A percentile compares a stretch with the other conserved stretches of the same genome.
These are phyloP conservation scores for Trichoderma parareesei DNA, from an alignment of 495 filamentous ascomycete genomes.

Conservation along the genomic window DNA sequence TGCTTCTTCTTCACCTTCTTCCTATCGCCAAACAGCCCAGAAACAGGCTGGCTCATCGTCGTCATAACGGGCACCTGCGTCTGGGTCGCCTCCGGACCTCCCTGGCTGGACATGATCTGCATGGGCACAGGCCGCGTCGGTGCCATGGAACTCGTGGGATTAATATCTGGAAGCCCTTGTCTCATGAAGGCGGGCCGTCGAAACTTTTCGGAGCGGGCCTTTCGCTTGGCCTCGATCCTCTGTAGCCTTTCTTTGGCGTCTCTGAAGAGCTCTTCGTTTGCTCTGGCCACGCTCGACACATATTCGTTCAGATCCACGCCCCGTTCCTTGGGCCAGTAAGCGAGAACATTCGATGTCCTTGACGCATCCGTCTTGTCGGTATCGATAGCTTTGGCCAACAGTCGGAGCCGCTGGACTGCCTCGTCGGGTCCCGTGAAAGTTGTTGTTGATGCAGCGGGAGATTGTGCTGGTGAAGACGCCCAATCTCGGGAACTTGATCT, in stretches of 20 bases:
- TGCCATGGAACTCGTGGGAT: constrained; percentile 22
- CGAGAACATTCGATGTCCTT: background rate
- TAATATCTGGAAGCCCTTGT: constrained; percentile 19
- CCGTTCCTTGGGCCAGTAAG: constrained; percentile 9
- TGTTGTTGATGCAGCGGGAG: background rate
- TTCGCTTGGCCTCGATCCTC: constrained; percentile 2
- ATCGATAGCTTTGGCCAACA: background rate
- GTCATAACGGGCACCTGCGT: constrained; percentile 14
- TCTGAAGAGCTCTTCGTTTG: constrained; percentile 2
- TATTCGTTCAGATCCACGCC: constrained; percentile 2
- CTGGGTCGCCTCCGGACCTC: constrained; percentile 14
- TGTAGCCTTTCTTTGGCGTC: background rate
- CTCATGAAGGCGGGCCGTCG: background rate
- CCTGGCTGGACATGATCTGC: constrained; percentile 20
- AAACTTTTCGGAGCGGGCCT: constrained; percentile 2
- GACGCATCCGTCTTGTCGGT: background rate
- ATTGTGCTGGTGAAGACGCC: background rate
- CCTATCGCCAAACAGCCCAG: constrained; percentile 29
- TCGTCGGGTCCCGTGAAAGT: background rate
- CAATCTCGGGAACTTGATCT: background rate
- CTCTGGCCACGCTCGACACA: constrained; percentile 8
- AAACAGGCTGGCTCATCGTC: constrained; percentile 36
- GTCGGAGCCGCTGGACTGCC: constrained; percentile 5
- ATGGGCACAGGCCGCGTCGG: constrained; percentile 17
- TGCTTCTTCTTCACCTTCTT: constrained; percentile 22